Conservation (phyloP, 139 green algal species). For the Chlamydomonas sp. region DNA sequence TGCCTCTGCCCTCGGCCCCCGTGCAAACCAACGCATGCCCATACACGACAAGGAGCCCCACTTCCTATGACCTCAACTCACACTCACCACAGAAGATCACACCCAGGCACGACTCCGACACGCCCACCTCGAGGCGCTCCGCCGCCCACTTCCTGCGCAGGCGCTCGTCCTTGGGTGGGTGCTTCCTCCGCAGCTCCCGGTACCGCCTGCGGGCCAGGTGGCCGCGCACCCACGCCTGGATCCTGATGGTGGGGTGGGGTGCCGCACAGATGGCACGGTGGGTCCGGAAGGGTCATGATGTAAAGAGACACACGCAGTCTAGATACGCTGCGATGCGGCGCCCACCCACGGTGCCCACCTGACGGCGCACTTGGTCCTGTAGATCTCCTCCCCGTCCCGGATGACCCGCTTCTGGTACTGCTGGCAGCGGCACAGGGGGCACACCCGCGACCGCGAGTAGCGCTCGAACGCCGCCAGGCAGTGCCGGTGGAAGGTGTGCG, state of each 20-base stretch:
- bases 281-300: too few relatives aligned
- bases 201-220: constrained; percentile 44
- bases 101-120: not conserved
- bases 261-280: too few relatives aligned
- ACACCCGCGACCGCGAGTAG: constrained; percentile 54
- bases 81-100: not conserved
- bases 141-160: constrained; percentile 62
- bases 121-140: constrained; percentile 49
- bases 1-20: too few relatives aligned
- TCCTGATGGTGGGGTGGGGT: constrained; percentile 22
- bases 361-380: constrained; percentile 53
- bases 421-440: constrained; percentile 72
- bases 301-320: not conserved
- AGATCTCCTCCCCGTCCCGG: constrained; percentile 54
- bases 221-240: constrained; percentile 65
- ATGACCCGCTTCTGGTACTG: constrained; percentile 76
- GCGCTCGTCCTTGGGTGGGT: constrained; percentile 47
- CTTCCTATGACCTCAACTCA: too few relatives aligned
- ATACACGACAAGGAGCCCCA: too few relatives aligned
- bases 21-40: too few relatives aligned
- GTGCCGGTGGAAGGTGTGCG: constrained; percentile 71
- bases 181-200: constrained; percentile 37
- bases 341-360: not conserved
- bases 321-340: not conserved
- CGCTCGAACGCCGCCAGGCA: constrained; percentile 75